phyloP scores from a whole-genome alignment of 1,139 yeast species.

The Saccharomyces hybrid region DNA sequence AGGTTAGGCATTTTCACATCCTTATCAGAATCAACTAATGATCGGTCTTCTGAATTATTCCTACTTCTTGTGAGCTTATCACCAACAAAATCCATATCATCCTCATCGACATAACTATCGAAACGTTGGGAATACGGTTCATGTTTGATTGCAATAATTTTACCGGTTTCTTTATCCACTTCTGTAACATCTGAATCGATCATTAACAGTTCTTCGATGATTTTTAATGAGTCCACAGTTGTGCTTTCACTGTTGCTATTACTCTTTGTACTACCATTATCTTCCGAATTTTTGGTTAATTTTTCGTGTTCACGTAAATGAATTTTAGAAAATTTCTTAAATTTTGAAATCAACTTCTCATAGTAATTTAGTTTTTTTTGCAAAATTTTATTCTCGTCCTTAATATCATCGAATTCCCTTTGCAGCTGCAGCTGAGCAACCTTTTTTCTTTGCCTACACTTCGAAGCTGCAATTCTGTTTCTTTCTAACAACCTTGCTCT shows the following conservation, averaged over 20 bases:
- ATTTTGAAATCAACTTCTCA: slow-evolving; percentile 29
- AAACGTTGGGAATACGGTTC: neutral
- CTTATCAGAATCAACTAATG: neutral
- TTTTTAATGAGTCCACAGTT: no score
- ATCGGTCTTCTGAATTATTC: neutral
- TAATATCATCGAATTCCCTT: slow-evolving; percentile 45
- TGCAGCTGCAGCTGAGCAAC: slow-evolving; percentile 60
- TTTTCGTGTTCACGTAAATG: slow-evolving; percentile 24
- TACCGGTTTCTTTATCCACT: slow-evolving; percentile 21
- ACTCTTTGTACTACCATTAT: no score
- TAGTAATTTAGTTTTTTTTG: slow-evolving; percentile 35
- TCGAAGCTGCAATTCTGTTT: slow-evolving; percentile 67
- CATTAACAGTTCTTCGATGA: slow-evolving; percentile 29
- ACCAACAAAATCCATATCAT: neutral
- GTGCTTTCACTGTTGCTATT: no score
- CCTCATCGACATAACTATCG: neutral
- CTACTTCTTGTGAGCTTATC: neutral
- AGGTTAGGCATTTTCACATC: neutral
- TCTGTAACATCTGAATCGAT: slow-evolving; percentile 29
- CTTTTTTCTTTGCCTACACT: slow-evolving; percentile 69
- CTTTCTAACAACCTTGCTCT: slow-evolving; percentile 61
- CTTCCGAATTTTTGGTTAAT: slow-evolving; percentile 7
- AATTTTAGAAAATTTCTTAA: slow-evolving; percentile 27
- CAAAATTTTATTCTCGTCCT: slow-evolving; percentile 39
- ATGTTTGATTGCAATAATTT: slow-evolving; percentile 18